Evolutionary conservation across 1,284 basidiomycete genomes (phyloP).

Genomic region (Apiotrichum gracile): DNA sequence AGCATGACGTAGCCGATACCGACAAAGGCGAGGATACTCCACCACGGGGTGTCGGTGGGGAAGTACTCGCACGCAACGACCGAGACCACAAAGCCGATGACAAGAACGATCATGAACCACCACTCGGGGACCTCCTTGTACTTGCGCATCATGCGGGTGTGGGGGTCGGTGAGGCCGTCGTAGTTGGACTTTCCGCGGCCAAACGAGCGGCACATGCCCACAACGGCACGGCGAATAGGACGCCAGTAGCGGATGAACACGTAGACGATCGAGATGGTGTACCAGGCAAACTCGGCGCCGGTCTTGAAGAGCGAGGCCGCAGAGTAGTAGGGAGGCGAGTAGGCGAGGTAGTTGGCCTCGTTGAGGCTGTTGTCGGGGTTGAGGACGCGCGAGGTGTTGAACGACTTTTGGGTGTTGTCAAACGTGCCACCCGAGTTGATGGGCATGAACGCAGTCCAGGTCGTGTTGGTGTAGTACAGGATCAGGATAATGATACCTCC

Average conservation of each 20-base stretch:
- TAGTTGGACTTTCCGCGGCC: background rate
- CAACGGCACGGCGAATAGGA: background rate
- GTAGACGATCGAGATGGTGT: slow-evolving; percentile 12
- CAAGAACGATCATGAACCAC: slow-evolving; percentile 58
- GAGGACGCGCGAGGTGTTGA: slow-evolving; percentile 1
- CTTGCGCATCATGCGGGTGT: background rate
- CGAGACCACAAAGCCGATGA: slow-evolving; percentile 37
- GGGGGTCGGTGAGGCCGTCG: background rate
- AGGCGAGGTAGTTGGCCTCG: background rate
- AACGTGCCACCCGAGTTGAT: slow-evolving; percentile 20
- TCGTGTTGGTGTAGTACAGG: slow-evolving; percentile 14
- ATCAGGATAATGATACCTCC: slow-evolving; percentile 10
- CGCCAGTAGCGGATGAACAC: slow-evolving; percentile 3
- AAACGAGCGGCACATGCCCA: background rate
- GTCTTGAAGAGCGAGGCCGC: slow-evolving; percentile 1
- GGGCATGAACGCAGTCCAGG: slow-evolving; percentile 8
- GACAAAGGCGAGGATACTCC: slow-evolving; percentile 6
- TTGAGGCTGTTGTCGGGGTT: slow-evolving; percentile 1
- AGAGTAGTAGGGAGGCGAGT: background rate
- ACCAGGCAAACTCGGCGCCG: slow-evolving; percentile 20
- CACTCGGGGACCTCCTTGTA: slow-evolving; percentile 50
- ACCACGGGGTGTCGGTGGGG: slow-evolving; percentile 11
- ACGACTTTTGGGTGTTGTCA: slow-evolving; percentile 15
- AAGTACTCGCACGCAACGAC: background rate
- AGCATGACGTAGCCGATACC: slow-evolving; percentile 1